Evolutionary conservation across 1,284 basidiomycete genomes (phyloP).

Genomic region (Porogramme epimiltina): DNA sequence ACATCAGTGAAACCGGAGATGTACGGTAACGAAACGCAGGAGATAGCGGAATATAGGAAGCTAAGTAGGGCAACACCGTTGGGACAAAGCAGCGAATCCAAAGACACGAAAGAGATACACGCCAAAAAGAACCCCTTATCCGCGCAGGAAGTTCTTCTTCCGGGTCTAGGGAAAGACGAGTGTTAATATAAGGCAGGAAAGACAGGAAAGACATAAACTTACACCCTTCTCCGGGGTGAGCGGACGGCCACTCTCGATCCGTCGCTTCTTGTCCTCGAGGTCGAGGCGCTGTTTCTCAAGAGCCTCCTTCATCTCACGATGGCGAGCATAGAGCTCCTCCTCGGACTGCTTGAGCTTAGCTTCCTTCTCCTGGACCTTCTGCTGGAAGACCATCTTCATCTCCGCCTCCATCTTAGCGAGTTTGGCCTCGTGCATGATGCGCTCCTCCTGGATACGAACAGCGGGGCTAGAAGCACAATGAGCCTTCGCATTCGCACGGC

Average conservation of each 20-base stretch:
- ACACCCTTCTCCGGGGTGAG: slow-evolving; percentile 93
- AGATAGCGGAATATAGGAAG: slow-evolving; percentile 28
- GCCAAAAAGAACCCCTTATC: slow-evolving; percentile 41
- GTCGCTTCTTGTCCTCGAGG: slow-evolving; percentile 97
- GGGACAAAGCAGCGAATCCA: slow-evolving; percentile 31
- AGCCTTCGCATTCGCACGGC: not conserved
- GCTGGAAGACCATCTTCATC: slow-evolving; percentile 99
- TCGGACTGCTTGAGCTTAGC: slow-evolving; percentile 97
- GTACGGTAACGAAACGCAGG: slow-evolving; percentile 39
- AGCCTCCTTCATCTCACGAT: slow-evolving; percentile 98
- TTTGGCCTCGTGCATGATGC: slow-evolving; percentile 91
- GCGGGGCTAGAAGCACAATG: slow-evolving; percentile 68
- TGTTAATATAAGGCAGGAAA: not conserved
- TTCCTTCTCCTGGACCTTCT: slow-evolving; percentile 98
- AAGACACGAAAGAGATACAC: slow-evolving; percentile 19
- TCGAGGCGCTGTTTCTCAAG: slow-evolving; percentile 96
- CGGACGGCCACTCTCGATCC: slow-evolving; percentile 91
- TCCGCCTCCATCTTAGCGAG: slow-evolving; percentile 98
- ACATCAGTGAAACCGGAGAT: slow-evolving; percentile 47
- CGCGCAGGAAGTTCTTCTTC: slow-evolving; percentile 79
- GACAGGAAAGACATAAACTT: slow-evolving; percentile 30
- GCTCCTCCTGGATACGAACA: slow-evolving; percentile 93
- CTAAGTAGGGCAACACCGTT: slow-evolving; percentile 36
- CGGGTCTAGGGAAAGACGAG: slow-evolving; percentile 46
- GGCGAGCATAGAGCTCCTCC: slow-evolving; percentile 95